Conservation (phyloP, 1,284 basidiomycete genomes). For the Chondrostereum purpureum region DNA sequence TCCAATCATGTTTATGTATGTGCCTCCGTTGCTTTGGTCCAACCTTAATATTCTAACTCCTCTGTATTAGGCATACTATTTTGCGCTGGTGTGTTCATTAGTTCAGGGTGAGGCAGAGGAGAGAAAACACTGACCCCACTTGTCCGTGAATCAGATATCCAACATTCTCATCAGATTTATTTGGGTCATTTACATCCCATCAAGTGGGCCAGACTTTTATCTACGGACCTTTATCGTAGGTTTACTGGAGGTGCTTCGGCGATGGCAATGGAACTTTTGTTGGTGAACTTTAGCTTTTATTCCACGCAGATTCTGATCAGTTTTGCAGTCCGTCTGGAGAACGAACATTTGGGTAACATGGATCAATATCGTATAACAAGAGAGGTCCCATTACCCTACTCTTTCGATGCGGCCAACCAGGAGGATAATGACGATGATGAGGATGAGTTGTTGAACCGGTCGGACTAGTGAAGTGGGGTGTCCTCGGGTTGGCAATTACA, state of each 20-base stretch:
- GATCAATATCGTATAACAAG: constrained; percentile 80
- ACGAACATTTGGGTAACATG: constrained; percentile 81
- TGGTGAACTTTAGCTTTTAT: constrained; percentile 21
- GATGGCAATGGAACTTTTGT: constrained; percentile 94
- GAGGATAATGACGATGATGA: constrained; percentile 30
- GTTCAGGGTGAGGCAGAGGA: no score
- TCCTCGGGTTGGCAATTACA: no score
- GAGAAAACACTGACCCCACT: neutral
- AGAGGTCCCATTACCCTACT: constrained; percentile 74
- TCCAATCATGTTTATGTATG: constrained; percentile 51
- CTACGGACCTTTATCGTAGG: constrained; percentile 67
- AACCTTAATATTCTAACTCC: constrained; percentile 4
- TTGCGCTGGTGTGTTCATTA: constrained; percentile 53
- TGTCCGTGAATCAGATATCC: constrained; percentile 36
- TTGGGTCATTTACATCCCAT: constrained; percentile 78
- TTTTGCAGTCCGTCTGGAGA: constrained; percentile 67
- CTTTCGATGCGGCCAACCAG: constrained; percentile 39
- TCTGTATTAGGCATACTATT: constrained; percentile 60
- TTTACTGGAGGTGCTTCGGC: constrained; percentile 71
- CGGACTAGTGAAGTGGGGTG: neutral
- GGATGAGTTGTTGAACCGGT: constrained; percentile 13
- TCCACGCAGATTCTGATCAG: constrained; percentile 6
- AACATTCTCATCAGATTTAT: constrained; percentile 76
- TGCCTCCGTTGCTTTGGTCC: constrained; percentile 13
- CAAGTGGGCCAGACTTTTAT: constrained; percentile 39